A percentile compares a stretch with the other conserved stretches of the same genome.
Conservation (phyloP, 2,329 filamentous ascomycete genomes). For the Cladobotryum mycophilum region DNA sequence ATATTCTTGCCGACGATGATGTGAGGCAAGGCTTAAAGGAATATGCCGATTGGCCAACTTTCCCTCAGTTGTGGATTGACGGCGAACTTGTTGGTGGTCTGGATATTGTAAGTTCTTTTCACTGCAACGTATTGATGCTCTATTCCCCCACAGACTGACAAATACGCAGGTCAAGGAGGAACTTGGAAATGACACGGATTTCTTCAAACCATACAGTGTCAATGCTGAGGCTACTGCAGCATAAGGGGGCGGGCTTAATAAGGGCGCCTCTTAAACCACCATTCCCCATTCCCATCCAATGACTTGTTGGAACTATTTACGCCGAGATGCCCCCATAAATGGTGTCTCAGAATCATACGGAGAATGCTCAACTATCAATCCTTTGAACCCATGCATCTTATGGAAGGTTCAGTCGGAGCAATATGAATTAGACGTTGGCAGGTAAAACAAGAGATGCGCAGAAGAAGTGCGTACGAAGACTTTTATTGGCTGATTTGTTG, state of each 20-base stretch:
- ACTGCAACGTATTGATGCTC: neutral
- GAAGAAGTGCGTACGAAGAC: too few relatives aligned
- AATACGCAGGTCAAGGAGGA: slow-evolving; percentile 79
- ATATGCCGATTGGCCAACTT: slow-evolving; percentile 98
- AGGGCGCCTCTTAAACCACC: neutral
- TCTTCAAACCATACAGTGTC: slow-evolving; percentile 68
- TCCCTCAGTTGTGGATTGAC: slow-evolving; percentile 86
- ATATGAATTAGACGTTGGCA: too few relatives aligned
- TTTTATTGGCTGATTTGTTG: too few relatives aligned
- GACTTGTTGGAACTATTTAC: neutral
- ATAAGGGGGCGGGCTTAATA: neutral
- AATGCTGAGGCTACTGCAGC: slow-evolving; percentile 36
- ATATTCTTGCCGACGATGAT: slow-evolving; percentile 95
- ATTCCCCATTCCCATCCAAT: neutral
- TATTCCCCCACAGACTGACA: slow-evolving; percentile 14
- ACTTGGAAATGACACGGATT: slow-evolving; percentile 73
- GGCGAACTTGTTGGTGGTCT: slow-evolving; percentile 89
- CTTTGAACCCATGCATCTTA: too few relatives aligned
- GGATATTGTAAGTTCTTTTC: slow-evolving; percentile 72
- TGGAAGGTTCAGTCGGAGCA: too few relatives aligned
- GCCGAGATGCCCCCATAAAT: too few relatives aligned
- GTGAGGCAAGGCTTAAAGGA: slow-evolving; percentile 94
- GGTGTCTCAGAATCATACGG: too few relatives aligned
- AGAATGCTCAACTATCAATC: too few relatives aligned
- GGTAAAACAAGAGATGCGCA: too few relatives aligned